Evolutionary conservation across 2,329 filamentous ascomycete genomes (phyloP), one percentile per base, ranked within the genome.

Genomic region (Plectosphaerella cucumerina): DNA sequence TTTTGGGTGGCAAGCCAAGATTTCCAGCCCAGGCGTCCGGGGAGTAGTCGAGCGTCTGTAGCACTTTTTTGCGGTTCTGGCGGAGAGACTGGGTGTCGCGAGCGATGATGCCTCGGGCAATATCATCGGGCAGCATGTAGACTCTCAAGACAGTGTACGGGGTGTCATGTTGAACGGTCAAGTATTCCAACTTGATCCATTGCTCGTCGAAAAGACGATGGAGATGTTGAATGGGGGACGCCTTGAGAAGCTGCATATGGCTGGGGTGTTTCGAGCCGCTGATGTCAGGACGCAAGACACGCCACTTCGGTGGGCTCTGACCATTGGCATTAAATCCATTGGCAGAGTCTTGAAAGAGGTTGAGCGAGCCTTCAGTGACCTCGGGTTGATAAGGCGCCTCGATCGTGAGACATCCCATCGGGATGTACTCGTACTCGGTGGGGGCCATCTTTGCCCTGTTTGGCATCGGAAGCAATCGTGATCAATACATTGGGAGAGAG

Each of bases 121-220:
- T 72, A 65, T 92, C 87, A 56, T 87, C 82, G 2, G 86, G 84
- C 2, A 89, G 73, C 4, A 87, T 58, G 58, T 86, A 84, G 1
- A 89, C 70, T 20, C 85, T 75, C 8, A 82, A 37, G 6, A 70
- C 60, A 17, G 64, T 67, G 5, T 51, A 44, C 1, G 45, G 17
- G 14, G 57, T 43, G 3, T 56, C 47, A 12, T 56, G 44, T 6
- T 59, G 51, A 2, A 51, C 15, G 39, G 56, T 59, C 3, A 63
- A 20, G 44, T 75, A 68, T n/a, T 73, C 67, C 8, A 81, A 57
- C 4, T 67, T 66, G 2, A 77, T 66, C 77, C 76, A 81, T 17
- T 57, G 53, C 1, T 62, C 61, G 8, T 48, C 44, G 35, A 74
- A 67, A 2, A 80, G 60, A 6, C 41, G 48, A 6, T 51, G 21